Evolutionary conservation across 2,329 filamentous ascomycete genomes (phyloP), one percentile per base, ranked within the genome.

Genomic region (Trichoderma endophyticum): DNA sequence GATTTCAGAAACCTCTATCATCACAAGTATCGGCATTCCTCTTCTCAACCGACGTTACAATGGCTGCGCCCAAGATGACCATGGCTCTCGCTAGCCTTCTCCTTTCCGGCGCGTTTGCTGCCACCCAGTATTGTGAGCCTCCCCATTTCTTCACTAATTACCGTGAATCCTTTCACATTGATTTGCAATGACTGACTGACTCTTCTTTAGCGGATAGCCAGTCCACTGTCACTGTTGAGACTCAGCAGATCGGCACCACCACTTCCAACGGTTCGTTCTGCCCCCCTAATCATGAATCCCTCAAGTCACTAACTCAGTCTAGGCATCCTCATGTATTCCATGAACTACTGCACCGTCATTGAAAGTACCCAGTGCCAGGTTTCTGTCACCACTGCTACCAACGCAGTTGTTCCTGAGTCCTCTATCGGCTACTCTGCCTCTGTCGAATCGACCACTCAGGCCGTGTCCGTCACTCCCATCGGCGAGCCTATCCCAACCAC

Each of bases 321-420:
- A 82, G 81, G 80, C 3, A 74, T 75, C 26, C 67, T 80, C 34
- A 73, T 82, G 57, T 80, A 80, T 74, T 78, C 80, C 32, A 77
- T 81, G 74, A 82, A 81, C 75, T 74, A 80, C 69, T 83, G 82
- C 77, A 78, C 77, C 73, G 72, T 82, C 64, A 74, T 81, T 32
- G 77, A 80, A 32, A 77, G 77, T 71, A 82, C 81, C 36, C 74
- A 77, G 67, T 83, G 82, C 75, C 73, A 76, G 36, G 73, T 78
- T 61, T 75, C 77, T 62, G 75, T 78, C 64, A 79, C 79, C 30
- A 80, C 76, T 54, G 77, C 72, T 56, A 62, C 57, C 39, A 73
- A 66, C 26, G 71, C 39, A n/a, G 59, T 72, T n/a, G 62, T 76
- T 14, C 68, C 72, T 12, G 74, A 73, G 69, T 51, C 57, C 8